Evolutionary conservation across 306 rosid species (phyloP).

Genomic region (Gleditsia sinensis): DNA sequence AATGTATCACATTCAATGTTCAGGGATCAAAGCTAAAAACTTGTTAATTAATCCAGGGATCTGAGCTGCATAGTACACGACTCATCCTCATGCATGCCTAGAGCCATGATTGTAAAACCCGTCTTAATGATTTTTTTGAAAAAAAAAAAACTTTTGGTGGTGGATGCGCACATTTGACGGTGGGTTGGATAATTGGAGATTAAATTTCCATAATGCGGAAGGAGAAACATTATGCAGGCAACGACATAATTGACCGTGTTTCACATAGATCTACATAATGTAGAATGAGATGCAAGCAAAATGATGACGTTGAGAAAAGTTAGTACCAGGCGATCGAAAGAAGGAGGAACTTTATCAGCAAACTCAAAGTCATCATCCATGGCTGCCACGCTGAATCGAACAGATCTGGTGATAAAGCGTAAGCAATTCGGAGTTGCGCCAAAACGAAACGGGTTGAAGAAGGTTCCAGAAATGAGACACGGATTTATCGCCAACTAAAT

Average conservation of each 20-base stretch:
- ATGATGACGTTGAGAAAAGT: background rate
- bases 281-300: background rate
- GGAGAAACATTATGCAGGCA: background rate
- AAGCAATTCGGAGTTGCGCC: background rate
- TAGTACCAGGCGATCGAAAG: constrained; percentile 55
- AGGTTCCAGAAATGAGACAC: constrained; percentile 17
- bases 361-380: constrained; percentile 56
- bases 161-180: background rate
- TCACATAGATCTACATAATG: background rate
- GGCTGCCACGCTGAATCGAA: constrained; percentile 30
- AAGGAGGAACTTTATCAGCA: constrained; percentile 47
- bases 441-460: background rate
- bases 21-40: no score
- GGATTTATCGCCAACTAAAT: background rate
- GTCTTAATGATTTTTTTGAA: background rate
- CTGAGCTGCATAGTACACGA: background rate
- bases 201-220: background rate
- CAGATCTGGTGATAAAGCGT: constrained; percentile 32
- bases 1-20: background rate
- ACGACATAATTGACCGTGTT: background rate
- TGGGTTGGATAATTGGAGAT: background rate
- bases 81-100: background rate
- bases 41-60: background rate
- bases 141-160: background rate
- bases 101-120: background rate